Base-by-base conservation (phyloP, 1,139 yeast genomes). In the Yamadazyma siamensis region DNA sequence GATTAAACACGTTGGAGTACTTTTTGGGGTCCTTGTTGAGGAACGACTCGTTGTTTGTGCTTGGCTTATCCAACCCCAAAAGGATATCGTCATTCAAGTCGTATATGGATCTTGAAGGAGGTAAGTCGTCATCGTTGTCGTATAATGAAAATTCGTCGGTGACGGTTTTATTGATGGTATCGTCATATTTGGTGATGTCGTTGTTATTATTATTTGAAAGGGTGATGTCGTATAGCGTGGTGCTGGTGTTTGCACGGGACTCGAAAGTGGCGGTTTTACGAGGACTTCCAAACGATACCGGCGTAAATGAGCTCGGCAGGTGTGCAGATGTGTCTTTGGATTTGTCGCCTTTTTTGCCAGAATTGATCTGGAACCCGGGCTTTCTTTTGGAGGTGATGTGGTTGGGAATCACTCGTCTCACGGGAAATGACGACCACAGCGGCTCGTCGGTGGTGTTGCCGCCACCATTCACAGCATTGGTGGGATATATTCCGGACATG, bases 31-130 rank as follows among this genome's bases (percentile, higher is more conserved):
- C 73, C 37, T 67, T 67, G 38, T 60, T 62, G 21, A 69, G 54
- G 39, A 63, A 56, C 2, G 59, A 59, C 40, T 63, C 65, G 2
- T 60, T 48, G 19, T 55, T 54, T 26, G 35, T 46, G 15, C 19
- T 34, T 7, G 61, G 54, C 6, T 55, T 61, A 27, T 40, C 43
- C 44, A 51, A 56, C 29, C 60, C 60, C 39, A 48, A 51, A 36
- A 57, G 52, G 11, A 52, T 58, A 27, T 64, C 71, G 35, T 66
- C 73, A 41, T 71, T 70, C 38, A 76, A 63, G 36, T 80, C 87
- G 41, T 71, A 72, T 15, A 80, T 61, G 1, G 86, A 77, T 36
- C 73, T 59, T 4, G 67, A 53, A 0, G 87, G 88, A n/a, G 86
- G 86, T 27, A 63, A 49, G 39, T 76, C 77, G 39, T 76, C 77